Evolutionary conservation across 306 rosid species (phyloP), one percentile per base, ranked within the genome.

Genomic region (Argentina anserina): DNA sequence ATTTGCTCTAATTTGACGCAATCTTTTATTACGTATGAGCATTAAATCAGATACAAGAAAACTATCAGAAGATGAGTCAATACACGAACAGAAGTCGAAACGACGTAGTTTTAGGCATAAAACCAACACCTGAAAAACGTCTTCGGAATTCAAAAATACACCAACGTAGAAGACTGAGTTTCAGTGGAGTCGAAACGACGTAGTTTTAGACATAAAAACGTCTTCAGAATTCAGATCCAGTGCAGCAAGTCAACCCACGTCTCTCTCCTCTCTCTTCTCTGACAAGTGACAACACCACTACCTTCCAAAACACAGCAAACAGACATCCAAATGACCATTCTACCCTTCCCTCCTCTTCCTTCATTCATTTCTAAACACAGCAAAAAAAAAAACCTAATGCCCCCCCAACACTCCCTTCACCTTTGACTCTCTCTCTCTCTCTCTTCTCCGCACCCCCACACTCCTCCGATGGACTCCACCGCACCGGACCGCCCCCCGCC

Each of bases 391-490:
- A 29, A n/a, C n/a, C n/a, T n/a, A n/a, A n/a, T n/a, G n/a, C 40
- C 47, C 50, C 43, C 42, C 23, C 47, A 13, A 9, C 43, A 43
- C 42, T 9, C 25, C 3, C 18, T 37, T 33, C 33, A 10, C 70
- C 50, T 17, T 39, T 33, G 31, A 43, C 58, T 46, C 67, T 39
- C 20, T 26, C 73, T 1, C 60, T n/a, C 61, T 14, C 64, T 45
- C 67, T 23, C 14, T 34, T 33, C 36, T 33, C 36, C 5, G 2
- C 36, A 2, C 59, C 40, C 55, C 7, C 42, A n/a, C 13, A 7
- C 64, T 49, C 37, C 2, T 37, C 63, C 74, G 65, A 85, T 86
- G 96, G 88, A 88, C 68, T 70, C 85, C 37, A 26, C 85, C 56
- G 42, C 85, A 69, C 49, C 58, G 72, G 77, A 71, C 79, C 23